phyloP scores from a whole-genome alignment of 2,329 filamentous ascomycete genomes.

The Aureobasidium sp. region DNA sequence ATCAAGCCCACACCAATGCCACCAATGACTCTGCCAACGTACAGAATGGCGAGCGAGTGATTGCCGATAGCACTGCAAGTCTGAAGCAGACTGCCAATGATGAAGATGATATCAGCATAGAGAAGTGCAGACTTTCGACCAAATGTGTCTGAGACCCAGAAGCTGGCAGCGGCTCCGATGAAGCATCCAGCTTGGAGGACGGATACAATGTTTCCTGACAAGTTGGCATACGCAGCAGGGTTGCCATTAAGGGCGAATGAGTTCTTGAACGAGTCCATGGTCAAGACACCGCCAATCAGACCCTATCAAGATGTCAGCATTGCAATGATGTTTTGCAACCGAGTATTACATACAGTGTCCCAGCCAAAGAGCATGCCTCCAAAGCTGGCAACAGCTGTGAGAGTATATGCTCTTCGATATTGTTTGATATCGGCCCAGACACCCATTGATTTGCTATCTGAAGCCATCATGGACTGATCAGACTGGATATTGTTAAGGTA shows the following conservation, averaged over 20 bases:
- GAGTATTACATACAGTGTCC: slow-evolving; percentile 23
- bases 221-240: slow-evolving; percentile 30
- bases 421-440: slow-evolving; percentile 33
- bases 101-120: slow-evolving; percentile 36
- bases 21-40: slow-evolving; percentile 38
- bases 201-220: slow-evolving; percentile 40
- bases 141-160: slow-evolving; percentile 37
- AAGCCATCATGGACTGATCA: not conserved
- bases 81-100: slow-evolving; percentile 37
- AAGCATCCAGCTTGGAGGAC: slow-evolving; percentile 41
- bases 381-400: slow-evolving; percentile 38
- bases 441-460: not conserved
- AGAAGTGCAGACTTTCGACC: slow-evolving; percentile 37
- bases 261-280: slow-evolving; percentile 38
- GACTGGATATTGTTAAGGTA: not conserved
- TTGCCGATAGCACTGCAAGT: slow-evolving; percentile 33
- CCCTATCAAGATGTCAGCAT: slow-evolving; percentile 15
- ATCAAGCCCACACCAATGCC: slow-evolving; percentile 40
- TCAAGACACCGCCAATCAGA: slow-evolving; percentile 33
- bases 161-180: slow-evolving; percentile 37
- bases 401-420: slow-evolving; percentile 35
- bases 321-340: too few relatives aligned
- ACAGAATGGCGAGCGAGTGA: slow-evolving; percentile 33
- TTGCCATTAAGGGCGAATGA: slow-evolving; percentile 33
- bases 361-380: slow-evolving; percentile 37